These are phyloP conservation scores for Gillenia trifoliata DNA, from an alignment of 306 rosid genomes.

Conservation along the genomic window DNA sequence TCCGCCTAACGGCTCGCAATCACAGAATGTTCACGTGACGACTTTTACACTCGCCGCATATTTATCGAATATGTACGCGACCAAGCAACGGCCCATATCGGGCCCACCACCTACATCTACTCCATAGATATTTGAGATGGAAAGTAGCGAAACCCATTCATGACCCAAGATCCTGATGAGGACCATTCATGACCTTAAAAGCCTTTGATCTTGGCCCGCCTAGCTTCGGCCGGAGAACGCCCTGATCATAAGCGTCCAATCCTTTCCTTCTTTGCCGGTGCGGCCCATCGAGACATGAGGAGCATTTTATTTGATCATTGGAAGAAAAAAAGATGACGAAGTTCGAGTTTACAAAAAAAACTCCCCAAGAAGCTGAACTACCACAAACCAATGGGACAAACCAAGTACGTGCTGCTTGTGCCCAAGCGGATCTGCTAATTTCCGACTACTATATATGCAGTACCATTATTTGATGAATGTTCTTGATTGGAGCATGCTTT, in stretches of 20 bases:
- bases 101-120: slow-evolving; percentile 54
- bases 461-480: slow-evolving; percentile 35
- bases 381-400: slow-evolving; percentile 21
- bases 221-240: not conserved
- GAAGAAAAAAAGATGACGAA: slow-evolving; percentile 24
- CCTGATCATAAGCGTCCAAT: not conserved
- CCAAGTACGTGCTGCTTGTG: slow-evolving; percentile 40
- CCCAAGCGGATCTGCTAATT: slow-evolving; percentile 39
- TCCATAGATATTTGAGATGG: slow-evolving; percentile 58
- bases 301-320: slow-evolving; percentile 16
- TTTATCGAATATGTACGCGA: too few relatives aligned
- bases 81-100: slow-evolving; percentile 41
- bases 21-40: too few relatives aligned
- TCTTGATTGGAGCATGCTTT: slow-evolving; percentile 34
- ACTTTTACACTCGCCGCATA: too few relatives aligned
- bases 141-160: slow-evolving; percentile 21
- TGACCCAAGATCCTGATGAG: slow-evolving; percentile 38
- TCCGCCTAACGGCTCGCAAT: too few relatives aligned
- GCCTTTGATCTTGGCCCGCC: not conserved
- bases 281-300: slow-evolving; percentile 20
- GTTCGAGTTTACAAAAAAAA: slow-evolving; percentile 23
- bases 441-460: slow-evolving; percentile 16
- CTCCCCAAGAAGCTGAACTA: slow-evolving; percentile 24
- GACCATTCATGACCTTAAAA: slow-evolving; percentile 36
- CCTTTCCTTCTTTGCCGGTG: slow-evolving; percentile 14